Percentiles rank a stretch among this genome's conserved stretches.
These are phyloP conservation scores for Candida khao-thaluensis DNA, from an alignment of 805 yeast species.

Conservation along the genomic window DNA sequence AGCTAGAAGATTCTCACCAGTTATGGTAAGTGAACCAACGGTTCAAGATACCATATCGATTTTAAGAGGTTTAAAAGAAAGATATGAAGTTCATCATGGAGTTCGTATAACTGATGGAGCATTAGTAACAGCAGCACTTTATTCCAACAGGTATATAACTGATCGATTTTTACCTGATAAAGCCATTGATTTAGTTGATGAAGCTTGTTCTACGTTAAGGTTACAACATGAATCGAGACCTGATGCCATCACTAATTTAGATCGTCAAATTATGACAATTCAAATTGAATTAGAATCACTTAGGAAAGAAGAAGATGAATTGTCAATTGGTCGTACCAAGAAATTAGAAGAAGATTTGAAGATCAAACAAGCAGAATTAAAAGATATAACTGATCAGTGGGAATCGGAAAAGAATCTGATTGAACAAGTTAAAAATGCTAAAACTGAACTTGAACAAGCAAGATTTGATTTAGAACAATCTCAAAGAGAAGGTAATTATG, in stretches of 20 bases:
- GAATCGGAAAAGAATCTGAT: slow-evolving; percentile 75
- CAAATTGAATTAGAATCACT: slow-evolving; percentile 93
- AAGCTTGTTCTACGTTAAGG: slow-evolving; percentile 92
- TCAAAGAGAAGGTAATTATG: slow-evolving; percentile 84
- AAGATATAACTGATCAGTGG: slow-evolving; percentile 80
- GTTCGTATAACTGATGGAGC: slow-evolving; percentile 92
- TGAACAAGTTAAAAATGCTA: slow-evolving; percentile 74
- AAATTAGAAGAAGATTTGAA: slow-evolving; percentile 68
- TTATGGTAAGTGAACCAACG: slow-evolving; percentile 79
- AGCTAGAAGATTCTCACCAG: slow-evolving; percentile 91
- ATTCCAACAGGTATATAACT: slow-evolving; percentile 85
- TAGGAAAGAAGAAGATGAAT: slow-evolving; percentile 85
- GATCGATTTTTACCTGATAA: slow-evolving; percentile 93
- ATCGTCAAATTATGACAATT: slow-evolving; percentile 86
- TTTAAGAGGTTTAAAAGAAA: slow-evolving; percentile 87
- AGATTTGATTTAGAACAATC: slow-evolving; percentile 77
- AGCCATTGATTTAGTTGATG: slow-evolving; percentile 95
- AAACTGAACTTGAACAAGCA: slow-evolving; percentile 81
- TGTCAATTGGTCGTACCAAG: slow-evolving; percentile 76
- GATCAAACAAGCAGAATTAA: slow-evolving; percentile 61
- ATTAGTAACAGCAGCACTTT: slow-evolving; percentile 87
- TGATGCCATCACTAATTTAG: slow-evolving; percentile 86
- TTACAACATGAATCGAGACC: slow-evolving; percentile 97
- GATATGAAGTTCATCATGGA: slow-evolving; percentile 97
- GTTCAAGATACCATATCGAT: slow-evolving; percentile 91